These are phyloP conservation scores for Gyromitra esculenta DNA, from an alignment of 2,329 filamentous ascomycete species.

Conservation along the genomic window DNA sequence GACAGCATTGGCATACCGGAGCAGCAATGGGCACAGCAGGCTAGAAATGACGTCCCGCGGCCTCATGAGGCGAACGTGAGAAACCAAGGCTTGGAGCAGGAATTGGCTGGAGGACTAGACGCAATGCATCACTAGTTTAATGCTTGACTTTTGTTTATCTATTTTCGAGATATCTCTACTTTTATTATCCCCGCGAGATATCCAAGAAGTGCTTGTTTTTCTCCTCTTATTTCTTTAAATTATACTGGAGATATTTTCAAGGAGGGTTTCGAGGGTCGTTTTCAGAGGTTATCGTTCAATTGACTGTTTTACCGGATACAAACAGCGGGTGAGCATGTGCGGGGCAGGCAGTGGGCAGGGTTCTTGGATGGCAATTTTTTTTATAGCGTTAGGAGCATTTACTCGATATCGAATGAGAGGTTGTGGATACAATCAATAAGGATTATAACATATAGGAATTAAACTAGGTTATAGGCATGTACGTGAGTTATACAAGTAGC, in stretches of 20 bases:
- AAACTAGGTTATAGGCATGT: neutral
- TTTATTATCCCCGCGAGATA: conserved; percentile 39
- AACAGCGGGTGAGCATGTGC: conserved; percentile 31
- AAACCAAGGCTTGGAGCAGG: conserved; percentile 66
- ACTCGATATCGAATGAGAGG: conserved; percentile 26
- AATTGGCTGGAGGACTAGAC: conserved; percentile 70
- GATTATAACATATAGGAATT: conserved; percentile 7
- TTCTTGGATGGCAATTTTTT: conserved; percentile 30
- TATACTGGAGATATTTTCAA: conserved; percentile 34
- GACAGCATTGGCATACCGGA: conserved; percentile 55
- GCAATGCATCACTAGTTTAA: conserved; percentile 58
- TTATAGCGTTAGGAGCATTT: conserved; percentile 36
- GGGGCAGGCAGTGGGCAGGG: neutral
- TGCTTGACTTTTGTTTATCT: conserved; percentile 19
- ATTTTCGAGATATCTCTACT: conserved; percentile 19
- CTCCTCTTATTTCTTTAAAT: conserved; percentile 46
- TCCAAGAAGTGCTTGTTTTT: conserved; percentile 37
- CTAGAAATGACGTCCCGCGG: conserved; percentile 70
- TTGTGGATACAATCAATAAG: conserved; percentile 18
- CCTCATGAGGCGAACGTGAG: conserved; percentile 62
- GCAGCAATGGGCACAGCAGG: conserved; percentile 67
- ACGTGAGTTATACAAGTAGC: neutral
- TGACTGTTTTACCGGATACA: conserved; percentile 40
- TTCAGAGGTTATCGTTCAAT: conserved; percentile 6
- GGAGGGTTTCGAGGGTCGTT: conserved; percentile 23